phyloP scores from a whole-genome alignment of 139 green algal species.

The Coccomyxa sp. region DNA sequence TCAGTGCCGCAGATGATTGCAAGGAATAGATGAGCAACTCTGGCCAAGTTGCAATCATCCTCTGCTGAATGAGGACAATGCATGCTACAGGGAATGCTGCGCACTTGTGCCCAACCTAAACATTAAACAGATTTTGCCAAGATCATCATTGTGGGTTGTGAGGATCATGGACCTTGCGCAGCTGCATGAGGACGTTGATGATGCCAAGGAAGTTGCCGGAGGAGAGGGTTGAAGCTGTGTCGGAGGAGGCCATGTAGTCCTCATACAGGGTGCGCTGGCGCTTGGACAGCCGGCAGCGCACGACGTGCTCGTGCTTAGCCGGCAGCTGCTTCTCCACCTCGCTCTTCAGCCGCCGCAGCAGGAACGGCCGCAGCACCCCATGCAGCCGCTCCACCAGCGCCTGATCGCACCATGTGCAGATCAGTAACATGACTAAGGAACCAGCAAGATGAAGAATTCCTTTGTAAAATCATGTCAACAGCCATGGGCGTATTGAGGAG shows the following conservation, averaged over 20 bases:
- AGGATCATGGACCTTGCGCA: slow-evolving; percentile 74
- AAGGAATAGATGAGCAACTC: no score
- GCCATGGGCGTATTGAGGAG: no score
- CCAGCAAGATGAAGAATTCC: background rate
- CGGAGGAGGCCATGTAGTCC: slow-evolving; percentile 86
- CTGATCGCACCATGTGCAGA: slow-evolving; percentile 6
- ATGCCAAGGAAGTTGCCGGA: slow-evolving; percentile 89
- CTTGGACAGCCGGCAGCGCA: slow-evolving; percentile 56
- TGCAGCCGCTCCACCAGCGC: slow-evolving; percentile 91
- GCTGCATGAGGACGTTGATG: slow-evolving; percentile 98
- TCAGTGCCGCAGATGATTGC: no score
- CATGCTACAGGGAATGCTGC: no score
- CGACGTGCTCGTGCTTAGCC: slow-evolving; percentile 91
- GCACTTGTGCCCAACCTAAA: no score
- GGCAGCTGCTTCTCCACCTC: slow-evolving; percentile 97
- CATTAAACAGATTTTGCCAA: no score
- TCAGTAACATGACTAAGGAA: background rate
- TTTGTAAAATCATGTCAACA: background rate
- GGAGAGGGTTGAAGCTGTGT: slow-evolving; percentile 66
- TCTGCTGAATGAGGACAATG: no score
- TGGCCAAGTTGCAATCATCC: no score
- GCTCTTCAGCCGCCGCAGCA: slow-evolving; percentile 82
- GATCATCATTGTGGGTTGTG: no score
- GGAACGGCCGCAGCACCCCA: slow-evolving; percentile 91
- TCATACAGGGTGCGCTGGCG: slow-evolving; percentile 92